A percentile compares a stretch with the other conserved stretches of the same genome.
Evolutionary conservation across 345 rosid species (phyloP).

Genomic region (Pseudoturritis turrita): DNA sequence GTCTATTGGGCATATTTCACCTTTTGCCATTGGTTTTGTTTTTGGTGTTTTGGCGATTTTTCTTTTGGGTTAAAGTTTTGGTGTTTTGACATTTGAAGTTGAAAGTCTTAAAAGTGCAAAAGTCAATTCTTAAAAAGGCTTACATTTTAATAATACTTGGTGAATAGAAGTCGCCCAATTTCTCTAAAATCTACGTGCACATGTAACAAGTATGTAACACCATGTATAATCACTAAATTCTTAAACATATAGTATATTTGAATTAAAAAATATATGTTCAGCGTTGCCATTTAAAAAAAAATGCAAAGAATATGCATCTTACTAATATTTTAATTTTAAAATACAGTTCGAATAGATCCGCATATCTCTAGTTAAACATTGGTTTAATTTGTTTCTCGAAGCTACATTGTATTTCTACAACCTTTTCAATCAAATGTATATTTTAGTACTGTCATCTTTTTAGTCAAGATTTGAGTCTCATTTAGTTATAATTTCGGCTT

Average conservation of each 20-base stretch:
- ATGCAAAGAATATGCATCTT: neutral
- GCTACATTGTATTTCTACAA: neutral
- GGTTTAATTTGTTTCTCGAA: neutral
- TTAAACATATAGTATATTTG: neutral
- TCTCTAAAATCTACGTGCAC: too few relatives aligned
- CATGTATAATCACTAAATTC: neutral
- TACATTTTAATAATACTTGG: neutral
- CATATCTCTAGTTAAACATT: neutral
- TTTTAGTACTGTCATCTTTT: neutral
- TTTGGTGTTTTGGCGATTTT: neutral
- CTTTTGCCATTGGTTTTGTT: neutral
- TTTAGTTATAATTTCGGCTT: neutral
- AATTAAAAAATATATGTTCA: too few relatives aligned
- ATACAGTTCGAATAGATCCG: neutral
- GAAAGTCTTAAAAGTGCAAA: neutral
- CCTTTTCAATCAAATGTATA: neutral
- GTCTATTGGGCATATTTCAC: constrained; percentile 1
- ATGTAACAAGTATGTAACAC: too few relatives aligned
- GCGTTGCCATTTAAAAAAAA: too few relatives aligned
- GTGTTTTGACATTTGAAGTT: constrained; percentile 3
- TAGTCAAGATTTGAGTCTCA: neutral
- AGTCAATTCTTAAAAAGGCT: neutral
- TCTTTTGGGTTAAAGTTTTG: too few relatives aligned
- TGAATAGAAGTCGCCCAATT: neutral
- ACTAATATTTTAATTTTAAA: neutral